Evolutionary conservation across 345 rosid species (phyloP).

Genomic region (Citrus hindsii): DNA sequence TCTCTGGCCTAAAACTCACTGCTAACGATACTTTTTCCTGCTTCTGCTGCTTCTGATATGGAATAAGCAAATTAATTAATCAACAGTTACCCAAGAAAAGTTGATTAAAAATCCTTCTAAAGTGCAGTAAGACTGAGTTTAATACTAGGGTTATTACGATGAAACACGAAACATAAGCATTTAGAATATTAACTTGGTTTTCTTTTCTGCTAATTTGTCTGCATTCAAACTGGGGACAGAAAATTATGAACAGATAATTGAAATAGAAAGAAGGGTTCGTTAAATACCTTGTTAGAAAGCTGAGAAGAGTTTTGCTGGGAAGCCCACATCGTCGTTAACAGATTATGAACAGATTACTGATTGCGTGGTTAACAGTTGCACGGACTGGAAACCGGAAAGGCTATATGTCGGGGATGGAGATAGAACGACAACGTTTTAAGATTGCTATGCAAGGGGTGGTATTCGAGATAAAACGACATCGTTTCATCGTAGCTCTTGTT

Average conservation of each 20-base stretch:
- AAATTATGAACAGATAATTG: background rate
- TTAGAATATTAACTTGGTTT: background rate
- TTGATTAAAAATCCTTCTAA: background rate
- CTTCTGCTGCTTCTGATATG: slow-evolving; percentile 40
- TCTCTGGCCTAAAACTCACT: slow-evolving; percentile 70
- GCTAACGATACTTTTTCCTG: slow-evolving; percentile 48
- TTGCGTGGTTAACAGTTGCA: background rate
- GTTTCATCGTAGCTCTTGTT: too few relatives aligned
- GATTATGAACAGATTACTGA: background rate
- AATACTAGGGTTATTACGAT: background rate
- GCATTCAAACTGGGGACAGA: background rate
- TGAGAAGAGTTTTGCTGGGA: slow-evolving; percentile 26
- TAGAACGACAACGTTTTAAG: background rate
- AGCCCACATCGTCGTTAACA: slow-evolving; percentile 28
- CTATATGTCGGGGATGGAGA: background rate
- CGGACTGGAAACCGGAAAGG: background rate
- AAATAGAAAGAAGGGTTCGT: background rate
- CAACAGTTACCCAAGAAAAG: background rate
- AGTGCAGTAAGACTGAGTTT: background rate
- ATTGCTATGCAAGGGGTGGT: accelerated
- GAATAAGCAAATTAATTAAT: background rate
- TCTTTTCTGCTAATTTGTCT: background rate
- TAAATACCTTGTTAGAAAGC: slow-evolving; percentile 27
- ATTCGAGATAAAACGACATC: too few relatives aligned
- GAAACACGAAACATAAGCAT: background rate